Percentiles rank a stretch among this genome's conserved stretches.
These are phyloP conservation scores for Venturia carpophila DNA, from an alignment of 2,329 filamentous ascomycete species.

Conservation along the genomic window DNA sequence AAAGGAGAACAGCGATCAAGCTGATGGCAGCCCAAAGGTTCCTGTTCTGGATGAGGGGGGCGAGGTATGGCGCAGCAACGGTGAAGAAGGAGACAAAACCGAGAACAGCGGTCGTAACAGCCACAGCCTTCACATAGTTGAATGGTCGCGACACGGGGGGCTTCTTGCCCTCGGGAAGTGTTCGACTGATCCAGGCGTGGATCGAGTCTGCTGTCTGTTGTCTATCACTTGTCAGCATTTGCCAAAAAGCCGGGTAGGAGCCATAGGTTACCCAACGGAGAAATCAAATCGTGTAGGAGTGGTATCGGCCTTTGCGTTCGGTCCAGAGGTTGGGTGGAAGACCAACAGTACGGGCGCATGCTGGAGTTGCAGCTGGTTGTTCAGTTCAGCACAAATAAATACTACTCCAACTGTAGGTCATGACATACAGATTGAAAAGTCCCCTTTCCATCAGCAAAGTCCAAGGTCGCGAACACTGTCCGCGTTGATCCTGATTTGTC, in stretches of 20 bases:
- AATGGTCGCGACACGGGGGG: conserved; percentile 74
- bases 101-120: conserved; percentile 59
- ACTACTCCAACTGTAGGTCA: not conserved
- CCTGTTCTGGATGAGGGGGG: conserved; percentile 78
- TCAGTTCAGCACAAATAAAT: conserved; percentile 22
- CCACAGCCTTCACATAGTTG: conserved; percentile 73
- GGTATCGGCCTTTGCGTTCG: conserved; percentile 61
- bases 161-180: conserved; percentile 60
- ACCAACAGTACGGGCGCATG: conserved; percentile 85
- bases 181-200: conserved; percentile 68
- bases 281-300: conserved; percentile 81
- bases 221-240: conserved; percentile 37
- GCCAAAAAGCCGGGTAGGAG: too few relatives aligned
- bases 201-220: conserved; percentile 68
- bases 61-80: conserved; percentile 67
- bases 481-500: conserved; percentile 67
- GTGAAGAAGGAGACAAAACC: conserved; percentile 60
- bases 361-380: conserved; percentile 72
- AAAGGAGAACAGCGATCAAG: conserved; percentile 80
- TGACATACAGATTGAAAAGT: conserved; percentile 74
- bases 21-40: conserved; percentile 91
- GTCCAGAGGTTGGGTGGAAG: conserved; percentile 77
- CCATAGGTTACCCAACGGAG: conserved; percentile 58
- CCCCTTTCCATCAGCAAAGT: conserved; percentile 76
- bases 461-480: conserved; percentile 73